Base-by-base conservation (phyloP, 148 eudicot genomes). In the Chenopodium formosanum region DNA sequence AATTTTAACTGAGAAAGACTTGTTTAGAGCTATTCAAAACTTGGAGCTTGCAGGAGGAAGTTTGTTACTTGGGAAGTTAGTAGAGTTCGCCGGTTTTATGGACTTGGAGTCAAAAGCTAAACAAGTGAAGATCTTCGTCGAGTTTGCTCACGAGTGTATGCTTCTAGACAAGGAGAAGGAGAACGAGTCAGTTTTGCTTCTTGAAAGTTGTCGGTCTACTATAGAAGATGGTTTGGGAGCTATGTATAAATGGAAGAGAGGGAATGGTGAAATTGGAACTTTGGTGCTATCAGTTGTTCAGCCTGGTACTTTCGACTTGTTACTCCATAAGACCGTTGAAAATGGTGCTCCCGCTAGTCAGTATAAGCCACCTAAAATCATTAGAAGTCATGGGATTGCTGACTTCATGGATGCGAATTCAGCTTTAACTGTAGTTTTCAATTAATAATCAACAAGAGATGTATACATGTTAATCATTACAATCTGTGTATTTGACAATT, bases 361-460 rank as follows among this genome's bases (percentile, higher is more conserved):
- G 74, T 84, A 86, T 58, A 88, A 88, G 73, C 84, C 87, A n/a
- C 88, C 90, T 16, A 88, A 84, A 63, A 86, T 88, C 37, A 80
- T 88, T 73, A 82, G 87, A 79, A 82, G 32, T 32, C 81, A 56
- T 12, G 66, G 64, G 29, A 31, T 86, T 48, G 88, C 63, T 37
- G 84, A 82, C 63, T 71, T 79, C 65, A 9, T 88, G 88, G 84
- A 88, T n/a, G 70, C 11, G 12, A 82, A 70, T 22, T 70, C 88
- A 32, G 74, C 80, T 20, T 63, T 86, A 74, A 81, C 46, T 8
- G 75, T 83, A 23, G 48, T 52, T 77, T 74, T 70, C 13, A 56
- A 16, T 40, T 79, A n/a, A 70, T 62, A 9, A 20, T 62, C 7
- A 48, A 48, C 52, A 48, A 48, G 13, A 48, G 52, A 23, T 64